Percentiles rank a stretch among this genome's conserved stretches.
phyloP scores from a whole-genome alignment of 352 stramenopile species.

The Halophytophthora polymorphica region DNA sequence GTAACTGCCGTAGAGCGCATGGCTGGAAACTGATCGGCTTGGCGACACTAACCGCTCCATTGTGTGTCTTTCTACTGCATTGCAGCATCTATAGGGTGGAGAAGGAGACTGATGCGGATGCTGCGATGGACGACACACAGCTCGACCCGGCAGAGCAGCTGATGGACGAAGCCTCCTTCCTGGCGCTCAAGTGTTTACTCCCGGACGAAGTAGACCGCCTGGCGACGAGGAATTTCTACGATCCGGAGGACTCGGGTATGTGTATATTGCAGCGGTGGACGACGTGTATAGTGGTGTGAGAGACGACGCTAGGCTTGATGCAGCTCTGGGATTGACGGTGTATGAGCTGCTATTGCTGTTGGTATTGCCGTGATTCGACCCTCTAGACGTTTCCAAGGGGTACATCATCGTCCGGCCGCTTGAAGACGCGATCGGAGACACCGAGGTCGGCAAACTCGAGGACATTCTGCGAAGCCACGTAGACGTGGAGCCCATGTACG shows the following conservation, averaged over 20 bases:
- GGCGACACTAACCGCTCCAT: conserved; percentile 2
- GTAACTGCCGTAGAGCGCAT: not conserved
- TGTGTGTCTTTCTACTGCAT: conserved; percentile 6
- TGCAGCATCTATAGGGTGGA: conserved; percentile 11
- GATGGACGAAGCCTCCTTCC: conserved; percentile 23
- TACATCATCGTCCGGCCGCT: conserved; percentile 30
- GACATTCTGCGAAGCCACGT: conserved; percentile 15
- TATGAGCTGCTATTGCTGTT: not conserved
- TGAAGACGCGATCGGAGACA: conserved; percentile 24
- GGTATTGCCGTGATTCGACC: not conserved
- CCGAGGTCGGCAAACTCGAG: conserved; percentile 13
- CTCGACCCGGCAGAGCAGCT: conserved; percentile 18
- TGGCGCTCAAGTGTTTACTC: conserved; percentile 22
- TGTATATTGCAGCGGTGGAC: not conserved
- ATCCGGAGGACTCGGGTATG: conserved; percentile 19
- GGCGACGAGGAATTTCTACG: conserved; percentile 22
- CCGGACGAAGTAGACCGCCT: conserved; percentile 10
- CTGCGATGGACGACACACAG: conserved; percentile 11
- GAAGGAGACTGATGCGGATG: conserved; percentile 7
- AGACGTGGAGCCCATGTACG: conserved; percentile 17
- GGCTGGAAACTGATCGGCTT: no score
- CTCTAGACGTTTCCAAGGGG: conserved; percentile 30
- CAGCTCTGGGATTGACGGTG: not conserved
- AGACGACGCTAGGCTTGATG: not conserved
- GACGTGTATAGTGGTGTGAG: not conserved